Evolutionary conservation across 441 rosid species (phyloP).

Genomic region (Pelargonium citronellum): DNA sequence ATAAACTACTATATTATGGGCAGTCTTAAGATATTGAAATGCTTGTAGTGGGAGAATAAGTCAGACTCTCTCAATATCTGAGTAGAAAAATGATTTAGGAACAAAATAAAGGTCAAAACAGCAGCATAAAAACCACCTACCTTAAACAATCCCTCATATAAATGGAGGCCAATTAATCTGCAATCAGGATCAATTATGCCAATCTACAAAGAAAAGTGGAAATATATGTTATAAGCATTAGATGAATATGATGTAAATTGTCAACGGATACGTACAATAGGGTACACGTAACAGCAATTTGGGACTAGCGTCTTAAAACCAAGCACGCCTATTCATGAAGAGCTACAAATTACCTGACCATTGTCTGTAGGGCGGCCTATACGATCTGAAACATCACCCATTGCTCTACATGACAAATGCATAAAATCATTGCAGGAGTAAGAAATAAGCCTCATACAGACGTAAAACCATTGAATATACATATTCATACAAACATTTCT

Average conservation of each 20-base stretch:
- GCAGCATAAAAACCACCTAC: constrained; percentile 28
- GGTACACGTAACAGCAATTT: not conserved
- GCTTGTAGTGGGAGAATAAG: not conserved
- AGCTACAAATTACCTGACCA: constrained; percentile 62
- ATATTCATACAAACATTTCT: not conserved
- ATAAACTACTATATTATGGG: constrained; percentile 13
- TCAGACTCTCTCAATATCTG: not conserved
- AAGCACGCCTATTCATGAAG: not conserved
- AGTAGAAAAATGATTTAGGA: not conserved
- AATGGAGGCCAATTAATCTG: constrained; percentile 90
- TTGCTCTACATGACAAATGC: constrained; percentile 49
- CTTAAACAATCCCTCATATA: constrained; percentile 97
- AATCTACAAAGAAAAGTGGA: constrained; percentile 39
- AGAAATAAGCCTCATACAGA: not conserved
- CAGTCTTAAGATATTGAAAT: not conserved
- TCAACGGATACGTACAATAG: not conserved
- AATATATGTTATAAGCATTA: not conserved
- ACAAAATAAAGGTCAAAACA: not conserved
- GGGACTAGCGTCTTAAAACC: not conserved
- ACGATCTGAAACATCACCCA: constrained; percentile 97
- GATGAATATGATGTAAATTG: not conserved
- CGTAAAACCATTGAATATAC: not conserved
- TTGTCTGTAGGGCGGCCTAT: constrained; percentile 95
- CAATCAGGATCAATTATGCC: constrained; percentile 97
- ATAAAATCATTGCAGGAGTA: constrained; percentile 1